Conservation (phyloP, 148 eudicot species). For the Heliosperma pusillum region DNA sequence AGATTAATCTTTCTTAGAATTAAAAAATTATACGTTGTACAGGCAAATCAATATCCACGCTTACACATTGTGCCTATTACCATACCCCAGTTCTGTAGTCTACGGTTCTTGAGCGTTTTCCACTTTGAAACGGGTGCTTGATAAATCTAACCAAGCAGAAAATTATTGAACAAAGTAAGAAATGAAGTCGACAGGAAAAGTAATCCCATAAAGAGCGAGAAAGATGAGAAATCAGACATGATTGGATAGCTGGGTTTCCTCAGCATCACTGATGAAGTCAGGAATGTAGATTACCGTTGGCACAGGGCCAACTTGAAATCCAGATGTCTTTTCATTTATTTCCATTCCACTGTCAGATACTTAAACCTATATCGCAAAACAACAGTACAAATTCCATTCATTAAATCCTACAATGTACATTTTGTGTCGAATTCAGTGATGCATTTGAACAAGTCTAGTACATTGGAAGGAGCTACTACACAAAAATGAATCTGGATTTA, state of each 20-base stretch:
- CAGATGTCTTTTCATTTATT: constrained; percentile 28
- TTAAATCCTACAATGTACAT: not conserved
- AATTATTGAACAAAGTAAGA: not conserved
- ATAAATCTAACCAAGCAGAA: constrained; percentile 46
- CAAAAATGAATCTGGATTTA: not conserved
- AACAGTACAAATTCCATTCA: not conserved
- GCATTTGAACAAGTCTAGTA: not conserved
- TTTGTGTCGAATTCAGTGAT: not conserved
- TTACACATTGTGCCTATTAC: constrained; percentile 9
- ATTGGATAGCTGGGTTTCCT: constrained; percentile 49
- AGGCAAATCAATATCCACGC: not conserved
- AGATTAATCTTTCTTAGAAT: constrained; percentile 15
- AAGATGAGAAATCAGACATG: constrained; percentile 31
- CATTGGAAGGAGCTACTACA: not conserved
- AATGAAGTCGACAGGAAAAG: constrained; percentile 3
- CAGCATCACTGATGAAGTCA: constrained; percentile 56
- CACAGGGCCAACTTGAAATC: constrained; percentile 52
- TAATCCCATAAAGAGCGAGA: constrained; percentile 7
- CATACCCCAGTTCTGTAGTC: constrained; percentile 93
- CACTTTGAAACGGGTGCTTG: constrained; percentile 81
- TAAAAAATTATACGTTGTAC: not conserved
- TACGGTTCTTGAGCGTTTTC: constrained; percentile 80
- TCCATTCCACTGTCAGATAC: constrained; percentile 25
- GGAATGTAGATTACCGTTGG: constrained; percentile 74
- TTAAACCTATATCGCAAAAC: not conserved